Percentiles rank a stretch among this genome's conserved stretches.
Conservation (phyloP, 495 filamentous ascomycete genomes). For the Aspergillus taichungensis region DNA sequence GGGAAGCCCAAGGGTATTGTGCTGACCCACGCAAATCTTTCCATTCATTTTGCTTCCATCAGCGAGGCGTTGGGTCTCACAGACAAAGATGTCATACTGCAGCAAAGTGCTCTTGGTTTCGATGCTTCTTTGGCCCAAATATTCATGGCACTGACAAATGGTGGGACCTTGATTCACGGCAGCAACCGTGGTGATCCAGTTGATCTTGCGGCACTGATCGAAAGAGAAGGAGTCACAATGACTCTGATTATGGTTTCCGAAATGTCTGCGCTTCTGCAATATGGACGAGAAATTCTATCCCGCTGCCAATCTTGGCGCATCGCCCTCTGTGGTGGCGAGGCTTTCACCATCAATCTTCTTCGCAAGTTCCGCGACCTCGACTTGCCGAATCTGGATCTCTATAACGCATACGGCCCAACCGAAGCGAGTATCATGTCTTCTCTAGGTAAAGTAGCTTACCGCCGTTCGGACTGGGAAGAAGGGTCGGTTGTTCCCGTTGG, state of each 20-base stretch:
- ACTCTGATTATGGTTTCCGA: slow-evolving; percentile 24
- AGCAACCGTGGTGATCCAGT: slow-evolving; percentile 12
- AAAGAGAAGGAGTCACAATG: slow-evolving; percentile 16
- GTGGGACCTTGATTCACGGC: slow-evolving; percentile 15
- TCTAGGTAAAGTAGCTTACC: neutral
- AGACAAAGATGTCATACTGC: slow-evolving; percentile 10
- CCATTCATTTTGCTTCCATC: slow-evolving; percentile 14
- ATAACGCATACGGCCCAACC: slow-evolving; percentile 17
- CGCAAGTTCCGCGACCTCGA: slow-evolving; percentile 7
- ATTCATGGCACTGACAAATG: slow-evolving; percentile 11
- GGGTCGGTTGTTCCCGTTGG: neutral
- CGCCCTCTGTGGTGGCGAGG: slow-evolving; percentile 1
- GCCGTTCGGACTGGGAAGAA: neutral
- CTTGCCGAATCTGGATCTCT: slow-evolving; percentile 6
- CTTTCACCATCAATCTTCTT: neutral
- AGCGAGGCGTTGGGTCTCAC: neutral
- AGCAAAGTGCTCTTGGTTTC: slow-evolving; percentile 23
- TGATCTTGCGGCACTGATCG: slow-evolving; percentile 16
- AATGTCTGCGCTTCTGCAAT: slow-evolving; percentile 17
- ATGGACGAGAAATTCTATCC: slow-evolving; percentile 8
- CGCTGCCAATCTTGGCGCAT: slow-evolving; percentile 1
- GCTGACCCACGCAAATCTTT: slow-evolving; percentile 11
- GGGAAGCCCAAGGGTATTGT: slow-evolving; percentile 20
- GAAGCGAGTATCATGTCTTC: slow-evolving; percentile 8
- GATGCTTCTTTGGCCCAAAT: slow-evolving; percentile 18